phyloP scores from a whole-genome alignment of 345 rosid genomes.

The Carallia pectinifolia region DNA sequence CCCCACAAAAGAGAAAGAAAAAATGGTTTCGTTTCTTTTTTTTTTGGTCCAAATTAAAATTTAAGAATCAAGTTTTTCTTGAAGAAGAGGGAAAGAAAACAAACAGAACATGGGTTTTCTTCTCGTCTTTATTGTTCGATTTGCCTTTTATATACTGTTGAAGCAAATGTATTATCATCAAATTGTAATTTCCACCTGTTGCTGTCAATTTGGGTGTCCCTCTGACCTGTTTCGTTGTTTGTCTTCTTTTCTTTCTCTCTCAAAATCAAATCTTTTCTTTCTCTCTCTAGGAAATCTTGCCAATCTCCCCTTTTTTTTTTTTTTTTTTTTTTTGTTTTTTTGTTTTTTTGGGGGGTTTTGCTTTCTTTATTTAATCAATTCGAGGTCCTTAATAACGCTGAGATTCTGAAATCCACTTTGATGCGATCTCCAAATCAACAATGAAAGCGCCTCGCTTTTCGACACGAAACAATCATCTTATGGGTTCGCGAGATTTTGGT shows the following conservation, averaged over 20 bases:
- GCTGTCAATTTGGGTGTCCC: background rate
- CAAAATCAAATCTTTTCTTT: conserved; percentile 54
- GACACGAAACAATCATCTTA: conserved; percentile 4
- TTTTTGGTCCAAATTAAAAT: background rate
- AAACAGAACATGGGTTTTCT: background rate
- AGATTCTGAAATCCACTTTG: conserved; percentile 62
- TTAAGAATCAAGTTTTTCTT: background rate
- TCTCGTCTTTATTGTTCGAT: too few relatives aligned
- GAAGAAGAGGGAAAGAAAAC: background rate
- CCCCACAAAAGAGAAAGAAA: too few relatives aligned
- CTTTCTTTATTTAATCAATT: background rate
- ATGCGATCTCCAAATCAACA: conserved; percentile 33
- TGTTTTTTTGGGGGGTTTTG: background rate
- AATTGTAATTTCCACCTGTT: conserved; percentile 16
- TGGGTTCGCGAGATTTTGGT: conserved; percentile 27
- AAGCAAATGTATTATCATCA: background rate
- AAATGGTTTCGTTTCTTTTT: too few relatives aligned
- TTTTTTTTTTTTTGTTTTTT: too few relatives aligned
- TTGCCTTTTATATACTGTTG: background rate
- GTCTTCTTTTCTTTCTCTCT: conserved; percentile 25
- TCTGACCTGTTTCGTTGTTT: background rate
- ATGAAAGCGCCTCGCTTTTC: conserved; percentile 8
- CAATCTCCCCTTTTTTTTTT: conserved; percentile 27
- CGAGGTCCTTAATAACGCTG: conserved; percentile 22
- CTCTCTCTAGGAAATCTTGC: conserved; percentile 42